These are phyloP conservation scores for Blastomyces percursus DNA, from an alignment of 2,329 filamentous ascomycete genomes.

Conservation along the genomic window DNA sequence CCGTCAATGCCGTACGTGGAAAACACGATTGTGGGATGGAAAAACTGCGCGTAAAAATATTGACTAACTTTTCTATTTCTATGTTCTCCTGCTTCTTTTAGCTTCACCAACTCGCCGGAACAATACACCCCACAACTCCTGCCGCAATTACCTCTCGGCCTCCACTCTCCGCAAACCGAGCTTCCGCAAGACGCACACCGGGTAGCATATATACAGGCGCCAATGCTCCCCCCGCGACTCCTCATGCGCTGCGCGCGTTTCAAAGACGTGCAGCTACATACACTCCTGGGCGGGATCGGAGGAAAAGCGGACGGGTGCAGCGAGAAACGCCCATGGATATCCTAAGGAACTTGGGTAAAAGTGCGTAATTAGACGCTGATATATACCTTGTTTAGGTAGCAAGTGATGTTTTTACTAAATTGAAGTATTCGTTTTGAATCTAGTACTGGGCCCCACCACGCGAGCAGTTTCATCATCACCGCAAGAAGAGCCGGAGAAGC, in stretches of 20 bases:
- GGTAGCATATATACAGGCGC: slow-evolving; percentile 16
- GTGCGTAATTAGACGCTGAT: slow-evolving; percentile 20
- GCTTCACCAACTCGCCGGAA: slow-evolving; percentile 27
- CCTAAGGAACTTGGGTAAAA: slow-evolving; percentile 42
- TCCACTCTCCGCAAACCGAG: slow-evolving; percentile 26
- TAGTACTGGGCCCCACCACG: slow-evolving; percentile 42
- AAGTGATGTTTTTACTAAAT: neutral
- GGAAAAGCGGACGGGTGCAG: slow-evolving; percentile 40
- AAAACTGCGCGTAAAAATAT: neutral
- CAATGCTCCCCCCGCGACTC: slow-evolving; percentile 40
- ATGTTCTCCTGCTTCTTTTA: slow-evolving; percentile 9
- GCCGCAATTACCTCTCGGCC: slow-evolving; percentile 21
- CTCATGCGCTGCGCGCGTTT: slow-evolving; percentile 44
- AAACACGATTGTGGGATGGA: neutral
- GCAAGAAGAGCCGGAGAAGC: slow-evolving; percentile 18
- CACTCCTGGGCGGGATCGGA: slow-evolving; percentile 40
- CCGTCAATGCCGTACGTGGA: slow-evolving; percentile 8
- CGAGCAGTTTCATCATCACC: slow-evolving; percentile 40
- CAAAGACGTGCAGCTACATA: slow-evolving; percentile 42
- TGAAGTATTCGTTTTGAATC: neutral
- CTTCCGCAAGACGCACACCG: slow-evolving; percentile 27
- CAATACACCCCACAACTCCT: slow-evolving; percentile 28
- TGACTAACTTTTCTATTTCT: neutral
- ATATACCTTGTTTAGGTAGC: slow-evolving; percentile 1
- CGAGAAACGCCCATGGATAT: slow-evolving; percentile 47